These are phyloP conservation scores for Chalara sp. DNA, from an alignment of 2,329 filamentous ascomycete species.

Conservation along the genomic window DNA sequence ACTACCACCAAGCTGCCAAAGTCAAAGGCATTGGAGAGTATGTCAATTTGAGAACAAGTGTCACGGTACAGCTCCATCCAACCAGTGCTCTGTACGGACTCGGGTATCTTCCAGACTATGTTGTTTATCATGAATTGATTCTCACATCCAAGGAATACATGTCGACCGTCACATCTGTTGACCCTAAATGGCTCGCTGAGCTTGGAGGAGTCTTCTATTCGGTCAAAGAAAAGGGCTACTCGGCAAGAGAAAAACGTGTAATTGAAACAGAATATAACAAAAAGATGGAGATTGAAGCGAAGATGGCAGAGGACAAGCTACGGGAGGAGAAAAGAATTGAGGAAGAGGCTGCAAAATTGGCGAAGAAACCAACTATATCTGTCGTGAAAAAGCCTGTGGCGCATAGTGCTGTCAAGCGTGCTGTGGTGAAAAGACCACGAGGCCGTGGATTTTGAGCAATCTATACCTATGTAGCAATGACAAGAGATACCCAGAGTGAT, in stretches of 20 bases:
- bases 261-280: constrained; percentile 89
- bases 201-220: constrained; percentile 96
- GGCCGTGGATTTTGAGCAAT: constrained; percentile 5
- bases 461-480: too few species aligned
- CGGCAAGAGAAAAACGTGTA: constrained; percentile 74
- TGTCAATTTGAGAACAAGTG: constrained; percentile 89
- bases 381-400: constrained; percentile 3
- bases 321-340: constrained; percentile 51
- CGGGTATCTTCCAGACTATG: constrained; percentile 91
- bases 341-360: constrained; percentile 40
- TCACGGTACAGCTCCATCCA: constrained; percentile 89
- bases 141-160: constrained; percentile 97
- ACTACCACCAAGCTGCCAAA: constrained; percentile 95
- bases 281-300: constrained; percentile 85
- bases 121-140: constrained; percentile 96
- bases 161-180: constrained; percentile 91
- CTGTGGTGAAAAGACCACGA: constrained; percentile 2
- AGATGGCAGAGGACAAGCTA: constrained; percentile 83
- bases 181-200: constrained; percentile 95
- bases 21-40: constrained; percentile 97
- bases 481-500: too few species aligned
- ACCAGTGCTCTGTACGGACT: constrained; percentile 89
- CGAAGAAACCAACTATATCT: constrained; percentile 32
- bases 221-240: constrained; percentile 96
- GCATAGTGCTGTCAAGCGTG: constrained; percentile 8